phyloP scores from a whole-genome alignment of 1,139 yeast genomes.

The Saccharomyces hybrid region DNA sequence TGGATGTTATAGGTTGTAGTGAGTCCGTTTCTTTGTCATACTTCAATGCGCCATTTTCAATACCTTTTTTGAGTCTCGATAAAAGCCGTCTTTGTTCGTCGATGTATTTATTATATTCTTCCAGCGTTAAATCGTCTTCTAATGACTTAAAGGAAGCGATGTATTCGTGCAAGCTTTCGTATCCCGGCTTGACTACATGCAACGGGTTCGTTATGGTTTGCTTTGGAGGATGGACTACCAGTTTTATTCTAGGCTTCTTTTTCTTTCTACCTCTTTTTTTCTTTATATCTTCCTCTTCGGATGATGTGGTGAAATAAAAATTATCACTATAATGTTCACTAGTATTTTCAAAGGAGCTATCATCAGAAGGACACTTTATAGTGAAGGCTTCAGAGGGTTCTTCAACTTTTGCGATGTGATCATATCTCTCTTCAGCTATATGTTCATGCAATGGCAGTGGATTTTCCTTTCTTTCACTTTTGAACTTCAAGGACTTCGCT shows the following conservation, averaged over 20 bases:
- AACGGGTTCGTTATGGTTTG: constrained; percentile 72
- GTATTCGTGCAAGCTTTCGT: constrained; percentile 36
- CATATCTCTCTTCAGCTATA: not conserved
- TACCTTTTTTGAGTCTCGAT: constrained; percentile 46
- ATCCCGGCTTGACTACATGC: constrained; percentile 46
- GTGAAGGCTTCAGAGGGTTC: not conserved
- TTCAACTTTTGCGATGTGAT: not conserved
- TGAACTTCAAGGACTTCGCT: not conserved
- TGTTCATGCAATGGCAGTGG: not conserved
- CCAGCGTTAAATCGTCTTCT: constrained; percentile 46
- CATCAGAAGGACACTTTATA: not conserved
- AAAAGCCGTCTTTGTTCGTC: constrained; percentile 40
- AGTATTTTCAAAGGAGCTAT: not conserved
- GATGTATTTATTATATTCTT: constrained; percentile 44
- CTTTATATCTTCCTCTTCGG: constrained; percentile 24
- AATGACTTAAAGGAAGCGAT: constrained; percentile 47
- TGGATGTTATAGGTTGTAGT: constrained; percentile 41
- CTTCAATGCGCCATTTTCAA: constrained; percentile 42
- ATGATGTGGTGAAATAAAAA: constrained; percentile 28
- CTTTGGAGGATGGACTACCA: constrained; percentile 47
- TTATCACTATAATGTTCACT: constrained; percentile 15
- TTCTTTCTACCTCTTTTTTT: constrained; percentile 16
- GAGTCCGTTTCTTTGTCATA: constrained; percentile 39
- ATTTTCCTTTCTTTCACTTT: not conserved
- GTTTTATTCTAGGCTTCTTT: constrained; percentile 14